Evolutionary conservation across 768 basidiomycete genomes (phyloP), one percentile per base, ranked within the genome.

Genomic region (Sarcodon sp.): DNA sequence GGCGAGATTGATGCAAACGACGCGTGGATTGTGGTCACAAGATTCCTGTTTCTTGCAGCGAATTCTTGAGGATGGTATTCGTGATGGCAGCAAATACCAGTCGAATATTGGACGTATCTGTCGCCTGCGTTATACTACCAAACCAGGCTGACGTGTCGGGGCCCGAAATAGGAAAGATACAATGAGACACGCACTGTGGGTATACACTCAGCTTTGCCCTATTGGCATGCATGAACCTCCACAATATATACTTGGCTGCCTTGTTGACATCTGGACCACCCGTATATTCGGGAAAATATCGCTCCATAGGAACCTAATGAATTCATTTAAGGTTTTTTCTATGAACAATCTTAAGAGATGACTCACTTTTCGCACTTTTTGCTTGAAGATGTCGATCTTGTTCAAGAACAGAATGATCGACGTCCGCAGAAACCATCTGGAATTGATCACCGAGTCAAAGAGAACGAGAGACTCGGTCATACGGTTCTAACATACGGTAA

Each of bases 51-150:
- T 90, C 88, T 59, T 85, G 79, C 6, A 91, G 67, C 3, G 88
- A 88, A 59, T 90, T 91, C 64, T 88, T 85, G 46, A 92, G 61
- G 47, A 93, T 91, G n/a, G 90, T 92, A 65, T 93, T 89, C 65
- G 90, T 90, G 43, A 90, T 87, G 0, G 87, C 87, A 0, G 85
- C 85, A 51, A 92, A 90, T 12, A 91, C 86, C 1, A 90, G 67
- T 46, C 74, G 66, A 47, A 90, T 83, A 59, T 91, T 91, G 3
- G 76, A 77, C 27, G 88, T 91, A 61, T 92, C 89, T 31, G 87
- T 92, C 32, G 89, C 89, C 62, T 90, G 86, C 7, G 88, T 91
- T 48, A 91, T 59, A 71, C 83, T 85, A 50, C 15, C 35, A 34
- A 44, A 7, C 7, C 15, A 18, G n/a, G 11, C 13, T 41, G 32